A percentile compares a stretch with the other conserved stretches of the same genome.
Conservation (phyloP, 2,329 filamentous ascomycete species). For the Cadophora sp. region DNA sequence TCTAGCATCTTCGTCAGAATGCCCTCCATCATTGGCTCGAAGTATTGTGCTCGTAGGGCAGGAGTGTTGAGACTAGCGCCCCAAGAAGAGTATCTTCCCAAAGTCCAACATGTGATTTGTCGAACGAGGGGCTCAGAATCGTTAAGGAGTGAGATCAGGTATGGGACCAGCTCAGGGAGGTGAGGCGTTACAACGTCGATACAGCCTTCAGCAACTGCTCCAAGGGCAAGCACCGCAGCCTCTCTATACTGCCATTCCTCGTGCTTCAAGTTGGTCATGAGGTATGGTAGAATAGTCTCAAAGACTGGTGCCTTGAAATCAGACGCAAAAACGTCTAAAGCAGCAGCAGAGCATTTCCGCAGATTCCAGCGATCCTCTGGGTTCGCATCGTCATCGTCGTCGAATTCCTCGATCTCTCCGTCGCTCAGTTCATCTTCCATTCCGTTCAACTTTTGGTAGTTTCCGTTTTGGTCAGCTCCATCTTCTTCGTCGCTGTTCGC, state of each 20-base stretch:
- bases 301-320: constrained; percentile 91
- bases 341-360: constrained; percentile 95
- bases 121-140: constrained; percentile 90
- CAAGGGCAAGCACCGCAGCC: constrained; percentile 90
- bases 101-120: constrained; percentile 97
- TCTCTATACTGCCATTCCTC: constrained; percentile 91
- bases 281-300: constrained; percentile 87
- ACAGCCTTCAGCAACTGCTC: constrained; percentile 94
- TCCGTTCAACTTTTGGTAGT: constrained; percentile 57
- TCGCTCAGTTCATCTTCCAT: constrained; percentile 76
- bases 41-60: constrained; percentile 75
- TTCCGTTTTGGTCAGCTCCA: constrained; percentile 60
- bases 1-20: constrained; percentile 95
- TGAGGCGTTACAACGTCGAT: constrained; percentile 89
- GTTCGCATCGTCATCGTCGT: constrained; percentile 74
- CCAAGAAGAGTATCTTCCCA: constrained; percentile 93
- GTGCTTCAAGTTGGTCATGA: constrained; percentile 88
- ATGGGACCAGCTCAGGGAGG: constrained; percentile 87
- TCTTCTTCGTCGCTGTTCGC: constrained; percentile 53
- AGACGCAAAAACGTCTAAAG: constrained; percentile 90
- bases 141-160: constrained; percentile 83
- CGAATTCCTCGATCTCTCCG: constrained; percentile 80
- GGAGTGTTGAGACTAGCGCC: constrained; percentile 76
- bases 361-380: constrained; percentile 95
- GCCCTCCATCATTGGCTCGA: constrained; percentile 96